Evolutionary conservation across 2,329 filamentous ascomycete species (phyloP), one percentile per base, ranked within the genome.

Genomic region (Ascomycota sp.): DNA sequence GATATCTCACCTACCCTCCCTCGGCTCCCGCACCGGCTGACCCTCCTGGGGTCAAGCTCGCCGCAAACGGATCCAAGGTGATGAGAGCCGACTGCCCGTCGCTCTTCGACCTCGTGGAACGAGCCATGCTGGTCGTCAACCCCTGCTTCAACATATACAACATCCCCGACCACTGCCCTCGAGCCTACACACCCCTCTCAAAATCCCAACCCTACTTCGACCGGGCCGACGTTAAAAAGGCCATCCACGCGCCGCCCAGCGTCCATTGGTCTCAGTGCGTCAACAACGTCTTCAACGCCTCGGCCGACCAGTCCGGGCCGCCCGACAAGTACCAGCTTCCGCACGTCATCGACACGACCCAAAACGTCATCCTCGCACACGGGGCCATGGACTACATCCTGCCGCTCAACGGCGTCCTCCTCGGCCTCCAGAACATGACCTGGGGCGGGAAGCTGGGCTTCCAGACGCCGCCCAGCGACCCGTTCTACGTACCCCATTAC

Each of bases 71-170:
- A 31, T 56, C 24, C 42, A 54, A 47, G 21, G 41, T 31, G 0
- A 44, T 44, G 27, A 54, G 54, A 0, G 45, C 53, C 0, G 62
- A 58, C 4, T 84, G 78, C 47, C 57, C 60, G 33, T 44, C 59
- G 33, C 45, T 80, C 13, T 76, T 64, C 43, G 50, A 62, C 37
- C 55, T 64, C 16, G 64, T 79, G 25, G 57, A 56, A 43, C 41
- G 58, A 0, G 73, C 69, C 25, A 63, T 64, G 7, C 39, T 58
- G 5, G 46, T 56, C 1, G 51, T 68, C 27, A 89, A 89, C 54
- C 80, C 80, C 0, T 89, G 81, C 57, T 91, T 77, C 54, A 71
- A 82, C 48, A 57, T 79, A 9, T 89, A 86, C 53, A 68, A 77
- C 33, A 66, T 86, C 10, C 68, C 68, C 2, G 72, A 69, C 4